A percentile compares a stretch with the other conserved stretches of the same genome.
These are phyloP conservation scores for Cryomyces minteri DNA, from an alignment of 495 filamentous ascomycete genomes.

Conservation along the genomic window DNA sequence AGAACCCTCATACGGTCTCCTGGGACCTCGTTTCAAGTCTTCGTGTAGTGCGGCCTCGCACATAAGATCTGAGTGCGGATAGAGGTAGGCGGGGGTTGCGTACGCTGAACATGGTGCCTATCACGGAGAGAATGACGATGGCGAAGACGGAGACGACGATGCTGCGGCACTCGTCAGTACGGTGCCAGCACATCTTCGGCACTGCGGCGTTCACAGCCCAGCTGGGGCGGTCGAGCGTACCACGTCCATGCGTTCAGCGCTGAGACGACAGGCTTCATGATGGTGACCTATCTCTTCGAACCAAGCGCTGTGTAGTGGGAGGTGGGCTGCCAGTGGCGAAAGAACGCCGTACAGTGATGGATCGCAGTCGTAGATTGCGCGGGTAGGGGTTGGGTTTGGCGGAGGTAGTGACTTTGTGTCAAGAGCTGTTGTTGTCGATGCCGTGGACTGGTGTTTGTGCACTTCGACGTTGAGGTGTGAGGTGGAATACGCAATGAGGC, in stretches of 20 bases:
- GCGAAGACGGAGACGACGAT: slow-evolving; percentile 77
- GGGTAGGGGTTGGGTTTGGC: too few relatives aligned
- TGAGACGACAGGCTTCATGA: slow-evolving; percentile 83
- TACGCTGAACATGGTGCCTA: slow-evolving; percentile 64
- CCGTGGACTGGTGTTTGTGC: too few relatives aligned
- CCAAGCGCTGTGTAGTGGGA: too few relatives aligned
- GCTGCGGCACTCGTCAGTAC: slow-evolving; percentile 24
- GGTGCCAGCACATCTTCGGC: background rate
- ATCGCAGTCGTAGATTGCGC: too few relatives aligned
- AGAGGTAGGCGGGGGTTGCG: slow-evolving; percentile 5
- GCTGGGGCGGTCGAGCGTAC: slow-evolving; percentile 25
- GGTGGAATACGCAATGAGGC: too few relatives aligned
- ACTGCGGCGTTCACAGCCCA: background rate
- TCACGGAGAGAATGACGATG: slow-evolving; percentile 69
- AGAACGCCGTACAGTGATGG: too few relatives aligned
- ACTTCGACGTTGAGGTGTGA: too few relatives aligned
- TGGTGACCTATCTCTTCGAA: slow-evolving; percentile 14
- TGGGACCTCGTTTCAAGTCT: background rate
- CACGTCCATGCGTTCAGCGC: slow-evolving; percentile 88
- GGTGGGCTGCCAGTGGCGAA: too few relatives aligned
- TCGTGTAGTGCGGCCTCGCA: background rate
- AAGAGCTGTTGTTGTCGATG: too few relatives aligned
- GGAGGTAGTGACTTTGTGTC: too few relatives aligned
- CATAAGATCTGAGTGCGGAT: background rate
- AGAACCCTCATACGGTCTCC: too few relatives aligned